Conservation (phyloP, 108 stramenopile species). For the Ochromonas danica region DNA sequence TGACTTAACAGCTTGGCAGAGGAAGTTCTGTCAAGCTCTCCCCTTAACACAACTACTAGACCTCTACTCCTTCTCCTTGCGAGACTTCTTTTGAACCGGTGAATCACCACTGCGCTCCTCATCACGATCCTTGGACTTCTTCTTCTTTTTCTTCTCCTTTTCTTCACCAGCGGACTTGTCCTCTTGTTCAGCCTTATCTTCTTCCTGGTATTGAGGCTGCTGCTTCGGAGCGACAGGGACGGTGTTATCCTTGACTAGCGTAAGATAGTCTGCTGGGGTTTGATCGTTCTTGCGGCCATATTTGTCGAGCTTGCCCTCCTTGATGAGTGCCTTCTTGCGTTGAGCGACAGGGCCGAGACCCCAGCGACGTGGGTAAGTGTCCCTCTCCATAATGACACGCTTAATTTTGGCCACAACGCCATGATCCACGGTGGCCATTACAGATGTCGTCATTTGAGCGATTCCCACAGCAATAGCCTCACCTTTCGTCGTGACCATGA, state of each 20-base stretch:
- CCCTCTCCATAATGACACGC: conserved; percentile 99
- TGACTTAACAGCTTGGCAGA: no score
- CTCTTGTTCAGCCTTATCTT: not conserved
- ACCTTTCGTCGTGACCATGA: conserved; percentile 99
- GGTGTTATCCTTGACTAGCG: conserved; percentile 23
- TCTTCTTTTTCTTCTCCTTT: conserved; percentile 4
- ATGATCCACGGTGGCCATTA: conserved; percentile 99
- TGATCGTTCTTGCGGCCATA: conserved; percentile 94
- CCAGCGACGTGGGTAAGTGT: conserved; percentile 98
- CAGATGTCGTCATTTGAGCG: conserved; percentile 98
- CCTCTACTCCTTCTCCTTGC: no score
- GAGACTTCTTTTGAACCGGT: no score
- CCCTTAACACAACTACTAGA: no score
- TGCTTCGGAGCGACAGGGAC: not conserved
- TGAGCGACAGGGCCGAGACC: conserved; percentile 97
- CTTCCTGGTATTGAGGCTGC: not conserved
- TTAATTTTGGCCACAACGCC: conserved; percentile 99
- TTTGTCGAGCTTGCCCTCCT: conserved; percentile 96
- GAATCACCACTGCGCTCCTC: no score
- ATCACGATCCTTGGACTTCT: not conserved
- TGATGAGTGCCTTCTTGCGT: conserved; percentile 93
- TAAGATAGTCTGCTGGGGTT: conserved; percentile 86
- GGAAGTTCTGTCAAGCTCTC: no score
- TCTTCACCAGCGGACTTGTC: not conserved
- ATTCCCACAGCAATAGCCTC: conserved; percentile 98